A percentile compares a stretch with the other conserved stretches of the same genome.
Conservation (phyloP, 495 filamentous ascomycete genomes). For the Neurospora sp. region DNA sequence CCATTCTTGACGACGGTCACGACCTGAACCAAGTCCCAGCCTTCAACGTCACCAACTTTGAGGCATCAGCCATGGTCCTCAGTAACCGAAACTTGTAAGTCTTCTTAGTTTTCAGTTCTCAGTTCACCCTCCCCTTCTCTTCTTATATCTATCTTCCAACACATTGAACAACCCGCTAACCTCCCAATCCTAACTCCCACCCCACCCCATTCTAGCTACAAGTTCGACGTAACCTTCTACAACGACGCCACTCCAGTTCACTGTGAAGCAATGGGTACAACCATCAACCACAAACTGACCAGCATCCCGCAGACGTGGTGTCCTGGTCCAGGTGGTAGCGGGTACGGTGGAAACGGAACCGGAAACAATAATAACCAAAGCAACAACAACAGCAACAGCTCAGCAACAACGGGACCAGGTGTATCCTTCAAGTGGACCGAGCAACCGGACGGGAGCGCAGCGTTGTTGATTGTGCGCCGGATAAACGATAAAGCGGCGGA, state of each 20-base stretch:
- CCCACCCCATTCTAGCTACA: constrained; percentile 4
- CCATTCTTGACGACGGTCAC: neutral
- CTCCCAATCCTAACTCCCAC: neutral
- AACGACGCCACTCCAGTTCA: neutral
- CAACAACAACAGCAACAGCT: neutral
- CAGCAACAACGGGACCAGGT: neutral
- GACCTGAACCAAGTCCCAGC: constrained; percentile 1
- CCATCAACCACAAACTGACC: constrained; percentile 4
- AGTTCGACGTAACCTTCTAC: constrained; percentile 13
- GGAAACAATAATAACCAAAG: neutral
- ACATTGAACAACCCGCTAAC: neutral
- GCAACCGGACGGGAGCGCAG: neutral
- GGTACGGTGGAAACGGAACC: neutral
- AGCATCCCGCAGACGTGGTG: constrained; percentile 11
- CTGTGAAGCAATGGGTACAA: constrained; percentile 16
- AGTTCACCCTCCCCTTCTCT: neutral
- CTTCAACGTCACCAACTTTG: constrained; percentile 15
- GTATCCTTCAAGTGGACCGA: constrained; percentile 16
- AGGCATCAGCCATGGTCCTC: constrained; percentile 12
- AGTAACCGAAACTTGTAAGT: constrained; percentile 17
- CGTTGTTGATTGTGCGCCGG: constrained; percentile 6
- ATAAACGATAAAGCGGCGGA: constrained; percentile 2
- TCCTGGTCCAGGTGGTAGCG: neutral
- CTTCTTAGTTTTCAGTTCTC: neutral
- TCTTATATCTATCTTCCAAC: neutral